Conservation (phyloP, 129 eudicot species). For the Smallanthus sonchifolius region DNA sequence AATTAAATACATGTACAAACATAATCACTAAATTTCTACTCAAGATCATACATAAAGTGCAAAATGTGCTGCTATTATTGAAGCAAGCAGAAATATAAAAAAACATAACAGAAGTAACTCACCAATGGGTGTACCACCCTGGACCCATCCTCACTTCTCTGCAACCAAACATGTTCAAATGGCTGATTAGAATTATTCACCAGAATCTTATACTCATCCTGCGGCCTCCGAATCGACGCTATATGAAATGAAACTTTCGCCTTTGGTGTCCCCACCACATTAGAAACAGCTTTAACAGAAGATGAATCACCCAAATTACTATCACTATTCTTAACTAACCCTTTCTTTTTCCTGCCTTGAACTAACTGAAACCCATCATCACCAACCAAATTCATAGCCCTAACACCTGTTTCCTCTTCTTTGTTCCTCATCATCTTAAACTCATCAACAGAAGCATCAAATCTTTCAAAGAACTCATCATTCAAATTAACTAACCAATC, state of each 20-base stretch:
- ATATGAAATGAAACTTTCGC: conserved; percentile 75
- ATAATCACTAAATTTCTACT: background rate
- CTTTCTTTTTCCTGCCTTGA: conserved; percentile 53
- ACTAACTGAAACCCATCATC: conserved; percentile 76
- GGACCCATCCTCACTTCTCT: conserved; percentile 77
- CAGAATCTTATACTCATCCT: conserved; percentile 68
- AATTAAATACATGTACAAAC: background rate
- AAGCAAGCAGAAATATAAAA: background rate
- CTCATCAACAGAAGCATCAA: conserved; percentile 63
- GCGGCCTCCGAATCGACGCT: conserved; percentile 63
- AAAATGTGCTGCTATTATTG: background rate
- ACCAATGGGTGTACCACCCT: conserved; percentile 79
- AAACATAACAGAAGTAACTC: background rate
- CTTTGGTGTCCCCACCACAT: conserved; percentile 32
- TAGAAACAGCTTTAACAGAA: conserved; percentile 53
- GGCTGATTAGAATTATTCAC: conserved; percentile 78
- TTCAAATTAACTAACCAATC: conserved; percentile 63
- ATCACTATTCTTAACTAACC: background rate
- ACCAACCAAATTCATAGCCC: conserved; percentile 21
- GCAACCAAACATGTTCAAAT: conserved; percentile 77
- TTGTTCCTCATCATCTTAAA: conserved; percentile 31
- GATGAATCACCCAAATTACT: conserved; percentile 2
- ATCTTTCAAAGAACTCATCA: conserved; percentile 54
- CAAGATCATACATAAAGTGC: background rate
- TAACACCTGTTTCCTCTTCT: conserved; percentile 50